These are phyloP conservation scores for Arctostaphylos glauca DNA, from an alignment of 148 eudicot species.

Conservation along the genomic window DNA sequence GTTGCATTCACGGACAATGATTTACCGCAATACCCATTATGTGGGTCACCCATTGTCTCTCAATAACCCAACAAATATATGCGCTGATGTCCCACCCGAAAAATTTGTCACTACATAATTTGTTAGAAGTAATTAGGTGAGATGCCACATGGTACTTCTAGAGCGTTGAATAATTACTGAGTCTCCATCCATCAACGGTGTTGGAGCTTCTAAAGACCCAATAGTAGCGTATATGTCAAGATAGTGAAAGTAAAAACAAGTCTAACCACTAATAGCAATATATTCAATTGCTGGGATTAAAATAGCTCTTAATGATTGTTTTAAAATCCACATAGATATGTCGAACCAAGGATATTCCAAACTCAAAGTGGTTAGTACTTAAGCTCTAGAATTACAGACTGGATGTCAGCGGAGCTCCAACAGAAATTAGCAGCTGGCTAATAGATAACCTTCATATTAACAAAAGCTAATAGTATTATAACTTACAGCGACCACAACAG, in stretches of 20 bases:
- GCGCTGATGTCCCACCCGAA: too few relatives aligned
- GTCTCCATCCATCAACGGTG: neutral
- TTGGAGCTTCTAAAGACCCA: conserved; percentile 3
- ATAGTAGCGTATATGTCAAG: neutral
- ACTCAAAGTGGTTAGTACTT: neutral
- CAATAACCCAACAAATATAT: too few relatives aligned
- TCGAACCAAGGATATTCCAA: neutral
- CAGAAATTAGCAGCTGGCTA: neutral
- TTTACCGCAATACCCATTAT: too few relatives aligned
- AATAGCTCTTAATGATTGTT: neutral
- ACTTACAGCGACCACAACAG: conserved; percentile 96
- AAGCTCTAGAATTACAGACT: neutral
- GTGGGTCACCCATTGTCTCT: too few relatives aligned
- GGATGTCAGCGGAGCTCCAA: neutral
- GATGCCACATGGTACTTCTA: too few relatives aligned
- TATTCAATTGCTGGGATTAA: neutral
- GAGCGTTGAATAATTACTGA: too few relatives aligned
- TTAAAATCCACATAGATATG: neutral
- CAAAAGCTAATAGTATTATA: conserved; percentile 12
- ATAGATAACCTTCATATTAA: neutral
- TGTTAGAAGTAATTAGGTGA: too few relatives aligned
- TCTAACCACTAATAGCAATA: neutral
- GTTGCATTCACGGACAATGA: too few relatives aligned
- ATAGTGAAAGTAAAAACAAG: neutral
- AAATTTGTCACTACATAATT: neutral